Base-by-base conservation (phyloP, 495 filamentous ascomycete species). In the Penicillium macrosclerotiorum region DNA sequence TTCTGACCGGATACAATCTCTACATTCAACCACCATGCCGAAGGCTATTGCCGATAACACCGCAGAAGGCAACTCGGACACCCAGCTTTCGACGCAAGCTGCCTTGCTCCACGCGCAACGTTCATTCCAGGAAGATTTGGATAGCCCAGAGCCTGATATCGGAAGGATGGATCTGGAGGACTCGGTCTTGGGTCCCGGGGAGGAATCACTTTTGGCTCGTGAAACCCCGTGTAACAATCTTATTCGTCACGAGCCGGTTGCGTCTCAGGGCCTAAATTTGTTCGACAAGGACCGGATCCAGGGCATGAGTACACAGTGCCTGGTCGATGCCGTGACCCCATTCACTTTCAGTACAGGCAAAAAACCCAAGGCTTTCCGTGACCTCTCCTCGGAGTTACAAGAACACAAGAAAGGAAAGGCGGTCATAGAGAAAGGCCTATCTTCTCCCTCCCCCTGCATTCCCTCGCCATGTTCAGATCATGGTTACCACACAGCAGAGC, bases 251-350 rank as follows among this genome's bases (percentile, higher is more conserved):
- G 36, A 51, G 25, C 42, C 25, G 24, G 12, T 25, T 13, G 19
- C 41, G 7, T 32, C 17, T 23, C 38, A 11, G 20, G 49, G 30
- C 37, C 23, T 43, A 7, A 34, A 32, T 18, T 19, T 37, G 8
- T 31, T 42, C 4, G 45, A 42, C n/a, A 57, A 52, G 5, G 50
- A 47, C 8, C 51, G 34, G 19, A 45, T 42, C 9, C 63, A 62
- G 33, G 63, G 65, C 19, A 65, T 74, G 46, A 76, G 69, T 49
- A 79, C 75, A 4, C 76, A 79, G 56, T 68, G 55, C 32, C 71
- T 78, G 59, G 64, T 79, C 19, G 72, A 78, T 49, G 65, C 69
- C 8, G 66, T 65, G 20, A 76, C 72, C 1, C 75, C 76, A 19
- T 79, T 74, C 35, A 67, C 60, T 1, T 65, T 74, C 39, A 73